phyloP scores from a whole-genome alignment of 805 yeast species.

The Scheffersomyces coipomensis region DNA sequence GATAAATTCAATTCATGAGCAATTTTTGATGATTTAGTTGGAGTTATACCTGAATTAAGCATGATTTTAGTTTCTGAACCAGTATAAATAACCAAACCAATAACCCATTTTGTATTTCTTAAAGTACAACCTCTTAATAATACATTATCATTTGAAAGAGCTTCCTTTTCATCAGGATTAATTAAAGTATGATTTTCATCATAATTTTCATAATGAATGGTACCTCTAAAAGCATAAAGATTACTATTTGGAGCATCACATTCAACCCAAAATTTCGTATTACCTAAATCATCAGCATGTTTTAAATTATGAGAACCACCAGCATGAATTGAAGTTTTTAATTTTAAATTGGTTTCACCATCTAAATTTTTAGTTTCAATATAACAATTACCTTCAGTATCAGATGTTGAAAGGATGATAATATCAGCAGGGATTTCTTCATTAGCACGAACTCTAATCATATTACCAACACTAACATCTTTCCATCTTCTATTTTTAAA shows the following conservation, averaged over 20 bases:
- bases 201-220: slow-evolving; percentile 49
- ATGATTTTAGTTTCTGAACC: slow-evolving; percentile 76
- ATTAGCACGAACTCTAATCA: slow-evolving; percentile 65
- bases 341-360: slow-evolving; percentile 78
- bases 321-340: slow-evolving; percentile 50
- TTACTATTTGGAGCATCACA: slow-evolving; percentile 72
- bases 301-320: slow-evolving; percentile 47
- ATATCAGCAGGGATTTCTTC: slow-evolving; percentile 83
- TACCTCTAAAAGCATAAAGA: slow-evolving; percentile 67
- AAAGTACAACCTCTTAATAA: slow-evolving; percentile 71
- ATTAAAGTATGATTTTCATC: slow-evolving; percentile 28
- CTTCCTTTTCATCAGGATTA: slow-evolving; percentile 46
- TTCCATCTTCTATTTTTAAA: slow-evolving; percentile 64
- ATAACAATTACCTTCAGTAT: slow-evolving; percentile 67
- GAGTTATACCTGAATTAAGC: slow-evolving; percentile 76
- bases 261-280: slow-evolving; percentile 58
- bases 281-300: slow-evolving; percentile 58
- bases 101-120: slow-evolving; percentile 74
- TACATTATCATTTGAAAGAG: slow-evolving; percentile 60
- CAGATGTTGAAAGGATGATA: slow-evolving; percentile 62
- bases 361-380: slow-evolving; percentile 81
- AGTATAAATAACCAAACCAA: slow-evolving; percentile 74
- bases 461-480: slow-evolving; percentile 69
- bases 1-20: slow-evolving; percentile 65
- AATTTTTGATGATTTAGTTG: slow-evolving; percentile 66